Evolutionary conservation across 352 stramenopile genomes (phyloP).

Genomic region (Phytopythium kandeliae): DNA sequence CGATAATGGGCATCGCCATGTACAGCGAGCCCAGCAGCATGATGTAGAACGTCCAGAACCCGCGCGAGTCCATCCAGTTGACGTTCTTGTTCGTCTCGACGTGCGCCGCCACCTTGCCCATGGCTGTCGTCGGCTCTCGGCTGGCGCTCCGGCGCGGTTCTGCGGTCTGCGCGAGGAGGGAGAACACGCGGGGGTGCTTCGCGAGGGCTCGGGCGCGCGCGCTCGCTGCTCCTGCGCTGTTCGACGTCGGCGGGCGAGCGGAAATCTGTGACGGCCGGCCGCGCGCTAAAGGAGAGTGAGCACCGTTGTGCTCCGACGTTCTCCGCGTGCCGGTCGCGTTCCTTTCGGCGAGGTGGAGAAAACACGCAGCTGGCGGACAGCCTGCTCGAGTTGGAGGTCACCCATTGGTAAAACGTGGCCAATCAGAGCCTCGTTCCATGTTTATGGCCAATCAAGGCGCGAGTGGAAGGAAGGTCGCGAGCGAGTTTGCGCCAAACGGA

Average conservation of each 20-base stretch:
- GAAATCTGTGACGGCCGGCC: slow-evolving; percentile 3
- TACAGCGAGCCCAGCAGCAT: slow-evolving; percentile 71
- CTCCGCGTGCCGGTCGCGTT: slow-evolving; percentile 8
- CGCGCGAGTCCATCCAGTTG: slow-evolving; percentile 87
- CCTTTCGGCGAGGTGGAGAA: slow-evolving; percentile 7
- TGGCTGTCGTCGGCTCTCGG: slow-evolving; percentile 10
- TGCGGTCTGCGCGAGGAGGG: too few species aligned
- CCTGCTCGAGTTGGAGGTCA: slow-evolving; percentile 1
- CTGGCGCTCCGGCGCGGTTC: too few species aligned
- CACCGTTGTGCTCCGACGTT: slow-evolving; percentile 9
- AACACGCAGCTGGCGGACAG: neutral
- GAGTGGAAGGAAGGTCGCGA: slow-evolving; percentile 8
- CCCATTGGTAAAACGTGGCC: slow-evolving; percentile 14
- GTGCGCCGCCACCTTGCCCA: slow-evolving; percentile 21
- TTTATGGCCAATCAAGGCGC: neutral
- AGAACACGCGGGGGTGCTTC: too few species aligned
- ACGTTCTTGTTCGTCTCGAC: slow-evolving; percentile 89
- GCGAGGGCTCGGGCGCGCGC: neutral
- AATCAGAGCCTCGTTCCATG: too few species aligned
- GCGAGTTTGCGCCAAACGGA: slow-evolving; percentile 2
- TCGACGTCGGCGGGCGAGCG: neutral
- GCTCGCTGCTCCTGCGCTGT: slow-evolving; percentile 3
- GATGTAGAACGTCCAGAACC: slow-evolving; percentile 87
- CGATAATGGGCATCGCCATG: slow-evolving; percentile 72
- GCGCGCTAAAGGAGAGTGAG: neutral